phyloP scores from a whole-genome alignment of 164 flowering plant genomes.

The Protea cynaroides region DNA sequence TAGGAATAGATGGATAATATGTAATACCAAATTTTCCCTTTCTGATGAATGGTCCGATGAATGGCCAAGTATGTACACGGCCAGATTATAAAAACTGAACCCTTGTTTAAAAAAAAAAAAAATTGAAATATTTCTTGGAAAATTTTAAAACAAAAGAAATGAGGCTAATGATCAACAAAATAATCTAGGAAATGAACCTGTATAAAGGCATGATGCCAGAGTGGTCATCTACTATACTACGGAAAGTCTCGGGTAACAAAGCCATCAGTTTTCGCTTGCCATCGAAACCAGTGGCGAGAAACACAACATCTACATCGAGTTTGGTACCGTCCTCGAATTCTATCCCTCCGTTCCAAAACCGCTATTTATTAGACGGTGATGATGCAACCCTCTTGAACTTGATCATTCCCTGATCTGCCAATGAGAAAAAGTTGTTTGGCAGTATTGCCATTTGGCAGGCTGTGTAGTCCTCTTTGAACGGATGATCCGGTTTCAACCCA shows the following conservation, averaged over 20 bases:
- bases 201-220: constrained; percentile 75
- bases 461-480: constrained; percentile 84
- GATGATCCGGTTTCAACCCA: constrained; percentile 85
- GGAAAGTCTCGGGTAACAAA: constrained; percentile 71
- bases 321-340: constrained; percentile 61
- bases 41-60: no score
- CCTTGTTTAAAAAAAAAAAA: no score
- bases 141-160: no score
- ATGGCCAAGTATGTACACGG: no score
- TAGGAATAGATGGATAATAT: no score
- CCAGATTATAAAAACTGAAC: no score
- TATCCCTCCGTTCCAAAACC: constrained; percentile 68
- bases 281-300: constrained; percentile 84
- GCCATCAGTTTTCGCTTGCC: constrained; percentile 69
- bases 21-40: no score
- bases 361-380: constrained; percentile 34
- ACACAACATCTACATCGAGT: constrained; percentile 79
- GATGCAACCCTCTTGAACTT: constrained; percentile 48
- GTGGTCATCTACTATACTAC: constrained; percentile 42
- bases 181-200: constrained; percentile 31
- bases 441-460: constrained; percentile 92
- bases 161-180: no score
- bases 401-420: constrained; percentile 80
- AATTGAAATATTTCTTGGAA: no score
- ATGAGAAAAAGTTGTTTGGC: constrained; percentile 75